phyloP scores from a whole-genome alignment of 371 early-diverging fungal species.

The Gilbertella persicaria region DNA sequence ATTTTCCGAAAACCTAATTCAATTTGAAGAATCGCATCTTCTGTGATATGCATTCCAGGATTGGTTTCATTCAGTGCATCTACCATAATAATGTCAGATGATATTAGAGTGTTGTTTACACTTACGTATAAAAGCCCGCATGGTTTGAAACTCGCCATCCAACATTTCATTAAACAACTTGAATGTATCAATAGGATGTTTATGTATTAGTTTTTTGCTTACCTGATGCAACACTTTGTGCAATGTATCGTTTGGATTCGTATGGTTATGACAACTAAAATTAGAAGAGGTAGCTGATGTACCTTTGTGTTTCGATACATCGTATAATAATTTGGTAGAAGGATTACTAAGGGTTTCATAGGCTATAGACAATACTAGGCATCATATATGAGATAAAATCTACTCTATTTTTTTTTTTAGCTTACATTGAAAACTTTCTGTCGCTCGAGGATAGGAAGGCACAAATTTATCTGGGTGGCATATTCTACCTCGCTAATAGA shows the following conservation, averaged over 20 bases:
- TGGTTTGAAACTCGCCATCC: conserved; percentile 69
- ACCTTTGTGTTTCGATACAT: conserved; percentile 47
- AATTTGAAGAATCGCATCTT: conserved; percentile 62
- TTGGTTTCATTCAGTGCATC: conserved; percentile 53
- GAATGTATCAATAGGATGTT: neutral
- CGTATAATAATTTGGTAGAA: conserved; percentile 55
- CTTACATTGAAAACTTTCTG: conserved; percentile 46
- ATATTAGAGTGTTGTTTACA: too few species aligned
- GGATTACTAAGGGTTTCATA: conserved; percentile 68
- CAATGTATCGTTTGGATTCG: conserved; percentile 49
- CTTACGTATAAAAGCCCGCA: conserved; percentile 63
- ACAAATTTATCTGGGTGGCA: conserved; percentile 52
- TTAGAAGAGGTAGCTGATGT: conserved; percentile 32
- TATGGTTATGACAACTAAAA: conserved; percentile 29
- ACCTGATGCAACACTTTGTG: conserved; percentile 63
- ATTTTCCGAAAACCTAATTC: conserved; percentile 60
- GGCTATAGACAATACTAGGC: conserved; percentile 56
- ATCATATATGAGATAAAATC: neutral
- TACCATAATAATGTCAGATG: conserved; percentile 19
- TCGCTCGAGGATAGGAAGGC: conserved; percentile 30
- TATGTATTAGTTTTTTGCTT: conserved; percentile 1
- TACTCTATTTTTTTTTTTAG: neutral
- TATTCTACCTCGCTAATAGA: conserved; percentile 39
- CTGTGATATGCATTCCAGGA: conserved; percentile 60
- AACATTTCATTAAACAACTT: conserved; percentile 66